These are phyloP conservation scores for Aurinia saxatilis DNA, from an alignment of 345 rosid genomes.

Conservation along the genomic window DNA sequence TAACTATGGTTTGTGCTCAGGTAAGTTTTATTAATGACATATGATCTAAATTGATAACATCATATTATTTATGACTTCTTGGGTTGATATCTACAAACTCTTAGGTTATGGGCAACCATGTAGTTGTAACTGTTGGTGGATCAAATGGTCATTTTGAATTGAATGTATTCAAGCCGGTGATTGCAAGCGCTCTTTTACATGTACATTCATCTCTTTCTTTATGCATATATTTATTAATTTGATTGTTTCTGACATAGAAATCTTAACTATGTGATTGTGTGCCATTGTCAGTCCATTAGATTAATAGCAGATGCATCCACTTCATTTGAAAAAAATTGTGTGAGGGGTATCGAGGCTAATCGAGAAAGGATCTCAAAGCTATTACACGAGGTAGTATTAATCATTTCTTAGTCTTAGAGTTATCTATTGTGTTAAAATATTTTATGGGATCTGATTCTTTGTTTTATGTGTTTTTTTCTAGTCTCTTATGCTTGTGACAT, in stretches of 20 bases:
- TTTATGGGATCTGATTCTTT: neutral
- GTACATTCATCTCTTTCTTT: slow-evolving; percentile 31
- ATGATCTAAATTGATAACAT: neutral
- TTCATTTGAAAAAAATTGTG: slow-evolving; percentile 91
- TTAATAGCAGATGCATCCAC: slow-evolving; percentile 91
- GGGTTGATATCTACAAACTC: slow-evolving; percentile 3
- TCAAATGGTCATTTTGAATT: slow-evolving; percentile 94
- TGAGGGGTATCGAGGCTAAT: slow-evolving; percentile 82
- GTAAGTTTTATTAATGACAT: slow-evolving; percentile 33
- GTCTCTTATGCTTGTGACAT: slow-evolving; percentile 98
- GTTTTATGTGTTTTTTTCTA: slow-evolving; percentile 17
- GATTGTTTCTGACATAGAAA: neutral
- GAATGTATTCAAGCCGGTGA: slow-evolving; percentile 96
- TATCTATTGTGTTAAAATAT: too few relatives aligned
- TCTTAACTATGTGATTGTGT: too few relatives aligned
- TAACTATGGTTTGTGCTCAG: slow-evolving; percentile 98
- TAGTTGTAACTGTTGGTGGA: slow-evolving; percentile 84
- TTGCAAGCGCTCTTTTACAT: slow-evolving; percentile 80
- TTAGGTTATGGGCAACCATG: slow-evolving; percentile 96
- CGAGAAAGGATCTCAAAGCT: slow-evolving; percentile 81
- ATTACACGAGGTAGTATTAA: slow-evolving; percentile 95
- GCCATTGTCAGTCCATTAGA: slow-evolving; percentile 59
- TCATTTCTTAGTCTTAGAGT: too few relatives aligned
- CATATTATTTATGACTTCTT: slow-evolving; percentile 1
- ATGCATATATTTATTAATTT: neutral